phyloP scores from a whole-genome alignment of 1,284 basidiomycete genomes.

The Meira miltonrushii region DNA sequence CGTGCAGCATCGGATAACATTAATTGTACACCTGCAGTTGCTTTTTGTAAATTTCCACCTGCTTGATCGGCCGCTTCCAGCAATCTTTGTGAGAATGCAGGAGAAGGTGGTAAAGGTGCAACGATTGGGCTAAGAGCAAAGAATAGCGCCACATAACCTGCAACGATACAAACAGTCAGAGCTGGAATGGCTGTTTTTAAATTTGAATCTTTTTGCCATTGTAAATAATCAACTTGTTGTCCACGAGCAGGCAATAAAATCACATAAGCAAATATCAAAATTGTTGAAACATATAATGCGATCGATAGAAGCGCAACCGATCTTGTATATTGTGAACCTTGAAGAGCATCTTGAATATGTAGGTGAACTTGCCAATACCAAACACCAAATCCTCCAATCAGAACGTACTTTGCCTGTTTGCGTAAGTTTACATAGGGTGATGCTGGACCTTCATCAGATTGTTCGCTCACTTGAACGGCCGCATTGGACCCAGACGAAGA shows the following conservation, averaged over 20 bases:
- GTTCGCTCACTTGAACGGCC: not conserved
- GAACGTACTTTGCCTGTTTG: constrained; percentile 8
- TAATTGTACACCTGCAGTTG: constrained; percentile 1
- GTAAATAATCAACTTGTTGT: not conserved
- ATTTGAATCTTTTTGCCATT: constrained; percentile 4
- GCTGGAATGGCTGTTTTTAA: not conserved
- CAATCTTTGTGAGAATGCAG: constrained; percentile 5
- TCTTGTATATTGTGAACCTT: not conserved
- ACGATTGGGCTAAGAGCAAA: constrained; percentile 1
- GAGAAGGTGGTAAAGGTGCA: constrained; percentile 6
- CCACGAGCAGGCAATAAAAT: constrained; percentile 10
- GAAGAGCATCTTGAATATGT: not conserved
- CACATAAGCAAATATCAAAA: constrained; percentile 2
- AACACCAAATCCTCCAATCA: constrained; percentile 4
- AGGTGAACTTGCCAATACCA: constrained; percentile 8
- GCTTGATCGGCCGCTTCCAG: constrained; percentile 4
- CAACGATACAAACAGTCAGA: constrained; percentile 3
- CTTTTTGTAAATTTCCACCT: constrained; percentile 11
- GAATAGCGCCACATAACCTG: not conserved
- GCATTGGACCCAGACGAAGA: no score
- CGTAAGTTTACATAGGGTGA: constrained; percentile 6
- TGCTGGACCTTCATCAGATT: not conserved
- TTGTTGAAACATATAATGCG: not conserved
- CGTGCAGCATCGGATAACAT: constrained; percentile 7
- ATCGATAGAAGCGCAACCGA: not conserved